phyloP scores from a whole-genome alignment of 331 rosid species.

The Dryas integrifolia region DNA sequence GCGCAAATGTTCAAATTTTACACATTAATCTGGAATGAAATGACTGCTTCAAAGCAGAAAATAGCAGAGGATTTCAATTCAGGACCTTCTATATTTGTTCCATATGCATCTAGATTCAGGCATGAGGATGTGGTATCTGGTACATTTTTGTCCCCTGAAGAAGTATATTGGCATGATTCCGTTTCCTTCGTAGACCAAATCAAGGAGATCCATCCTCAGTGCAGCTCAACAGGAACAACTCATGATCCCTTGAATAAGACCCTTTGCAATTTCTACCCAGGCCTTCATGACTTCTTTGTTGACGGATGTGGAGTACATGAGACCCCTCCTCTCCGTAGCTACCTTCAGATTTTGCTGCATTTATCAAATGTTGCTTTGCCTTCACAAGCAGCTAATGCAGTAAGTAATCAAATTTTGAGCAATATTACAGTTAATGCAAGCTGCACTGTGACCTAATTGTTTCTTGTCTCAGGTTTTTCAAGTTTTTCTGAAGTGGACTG shows the following conservation, averaged over 20 bases:
- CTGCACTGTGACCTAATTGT: constrained; percentile 26
- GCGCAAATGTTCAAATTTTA: constrained; percentile 78
- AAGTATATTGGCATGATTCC: constrained; percentile 79
- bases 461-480: constrained; percentile 61
- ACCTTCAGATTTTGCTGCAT: constrained; percentile 76
- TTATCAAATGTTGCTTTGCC: constrained; percentile 66
- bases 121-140: constrained; percentile 63
- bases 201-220: constrained; percentile 33
- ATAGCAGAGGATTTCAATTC: constrained; percentile 51
- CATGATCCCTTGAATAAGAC: constrained; percentile 48
- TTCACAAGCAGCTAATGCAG: constrained; percentile 66
- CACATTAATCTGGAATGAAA: constrained; percentile 74
- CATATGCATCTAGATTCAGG: constrained; percentile 45
- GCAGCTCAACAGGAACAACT: constrained; percentile 30
- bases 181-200: constrained; percentile 54
- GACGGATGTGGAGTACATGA: constrained; percentile 62
- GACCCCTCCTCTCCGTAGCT: constrained; percentile 66
- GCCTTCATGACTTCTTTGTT: constrained; percentile 75
- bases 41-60: constrained; percentile 56
- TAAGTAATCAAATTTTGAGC: constrained; percentile 36
- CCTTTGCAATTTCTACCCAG: constrained; percentile 59
- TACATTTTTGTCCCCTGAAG: constrained; percentile 51
- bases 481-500: constrained; percentile 73
- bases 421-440: constrained; percentile 14
- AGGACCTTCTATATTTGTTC: constrained; percentile 77